Evolutionary conservation across 169 alveolate genomes (phyloP), one percentile per base, ranked within the genome.

Genomic region (Eimeria necatrix): DNA sequence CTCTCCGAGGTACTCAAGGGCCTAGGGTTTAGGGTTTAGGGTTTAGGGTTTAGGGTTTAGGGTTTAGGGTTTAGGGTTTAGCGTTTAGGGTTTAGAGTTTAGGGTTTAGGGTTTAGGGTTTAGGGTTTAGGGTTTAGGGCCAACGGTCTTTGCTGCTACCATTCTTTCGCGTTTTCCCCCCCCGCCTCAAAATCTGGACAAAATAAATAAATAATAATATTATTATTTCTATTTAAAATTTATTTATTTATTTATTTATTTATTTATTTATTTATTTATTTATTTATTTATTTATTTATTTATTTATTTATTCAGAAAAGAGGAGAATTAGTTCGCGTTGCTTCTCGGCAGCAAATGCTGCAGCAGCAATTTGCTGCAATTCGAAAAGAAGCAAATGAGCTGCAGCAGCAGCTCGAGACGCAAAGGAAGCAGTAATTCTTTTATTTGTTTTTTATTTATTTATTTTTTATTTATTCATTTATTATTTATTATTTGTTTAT

Each of bases 101-200:
- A 71, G 81, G 81, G 81, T 71, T 89, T 12, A 41, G 85, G 85
- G 85, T 76, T 41, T 49, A 78, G 87, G 64, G 87, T 49, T 48
- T 49, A 48, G 87, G 87, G 87, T 41, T 41, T 78, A 49, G 60
- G 87, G 87, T 78, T 41, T 41, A 46, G 87, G 64, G 87, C 18
- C 9, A 18, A 78, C 12, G 48, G 83, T 71, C 5, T 32, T 16
- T 22, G 41, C 78, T 68, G 78, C 64, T 22, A 68, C 46, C 46
- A 32, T 68, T 68, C 12, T 41, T 49, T 12, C n/a, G 41, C 32
- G 6, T 81, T 20, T 83, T 24, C 22, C n/a, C 8, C 78, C 51
- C 16, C n/a, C 24, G 20, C 80, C 80, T 26, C 46, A 68, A 68
- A 68, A 18, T 26, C 80, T 68, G 20, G 20, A 18, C 14, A 56